Evolutionary conservation across 768 basidiomycete species (phyloP), one percentile per base, ranked within the genome.

Genomic region (Pleurotus tuber-regium): DNA sequence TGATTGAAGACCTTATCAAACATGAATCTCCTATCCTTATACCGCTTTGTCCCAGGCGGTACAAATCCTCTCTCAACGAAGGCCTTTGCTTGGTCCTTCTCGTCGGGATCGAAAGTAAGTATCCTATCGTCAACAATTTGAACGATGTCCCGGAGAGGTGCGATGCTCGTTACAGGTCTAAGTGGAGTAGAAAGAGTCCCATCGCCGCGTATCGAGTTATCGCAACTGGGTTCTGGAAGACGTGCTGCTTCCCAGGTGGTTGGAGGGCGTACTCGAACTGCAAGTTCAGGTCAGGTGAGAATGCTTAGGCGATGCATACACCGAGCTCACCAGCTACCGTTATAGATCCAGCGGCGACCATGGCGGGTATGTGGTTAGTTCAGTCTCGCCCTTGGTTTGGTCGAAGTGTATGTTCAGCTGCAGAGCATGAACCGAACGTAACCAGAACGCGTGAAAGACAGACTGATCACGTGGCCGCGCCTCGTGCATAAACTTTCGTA

Each of bases 21-120:
- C 79, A 96, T 92, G 71, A 97, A 99, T 57, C 95, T 80, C 64
- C 87, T 87, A 71, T 98, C 94, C 68, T 98, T 98, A 76, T 96
- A 95, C 56, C 95, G 82, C 66, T 93, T 94, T 36, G 89, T 90
- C 39, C 92, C 87, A 0, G 89, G 89, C 30, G 89, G 89, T 59
- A 91, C 60, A 61, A 92, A 92, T 6, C 92, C 91, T 12, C 89
- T 80, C 64, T 92, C 89, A 54, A 89, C 77, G 66, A 95, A 93
- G 1, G 90, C 82, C 31, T 78, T 78, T 23, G 87, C 79, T 55
- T 74, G 81, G 70, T 95, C 89, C 66, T 86, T 86, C 70, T 97
- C 93, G 54, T 92, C 88, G 29, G 95, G 94, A 68, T 99, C 97
- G 63, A 98, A 99, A 11, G 92, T 92, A 54, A 98, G 77, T 61